Conservation (phyloP, 1,139 yeast genomes). For the Nakaseomyces kungkrabaensis region DNA sequence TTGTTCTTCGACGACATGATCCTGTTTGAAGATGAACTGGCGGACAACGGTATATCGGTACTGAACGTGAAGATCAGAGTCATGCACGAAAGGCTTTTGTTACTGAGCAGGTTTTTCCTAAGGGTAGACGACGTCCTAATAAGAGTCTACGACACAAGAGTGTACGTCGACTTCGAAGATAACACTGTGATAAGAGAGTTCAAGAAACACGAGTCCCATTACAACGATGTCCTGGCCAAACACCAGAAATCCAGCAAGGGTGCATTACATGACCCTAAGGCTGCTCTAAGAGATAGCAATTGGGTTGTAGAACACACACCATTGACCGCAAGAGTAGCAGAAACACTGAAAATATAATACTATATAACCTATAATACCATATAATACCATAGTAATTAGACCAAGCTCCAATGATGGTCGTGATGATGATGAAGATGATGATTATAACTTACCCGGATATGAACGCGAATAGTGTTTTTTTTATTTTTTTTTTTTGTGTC, state of each 20-base stretch:
- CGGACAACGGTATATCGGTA: conserved; percentile 87
- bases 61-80: conserved; percentile 74
- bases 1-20: conserved; percentile 81
- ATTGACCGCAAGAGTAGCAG: conserved; percentile 30
- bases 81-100: conserved; percentile 69
- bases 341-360: conserved; percentile 16
- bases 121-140: conserved; percentile 85
- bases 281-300: conserved; percentile 64
- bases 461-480: too few relatives aligned
- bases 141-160: conserved; percentile 73
- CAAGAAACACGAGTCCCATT: conserved; percentile 61
- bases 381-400: neutral
- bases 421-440: neutral
- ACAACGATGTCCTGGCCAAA: conserved; percentile 43
- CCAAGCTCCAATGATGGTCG: too few relatives aligned
- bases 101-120: conserved; percentile 68
- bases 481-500: too few relatives aligned
- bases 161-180: conserved; percentile 68
- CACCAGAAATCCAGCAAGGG: conserved; percentile 15
- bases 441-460: neutral
- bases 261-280: conserved; percentile 58
- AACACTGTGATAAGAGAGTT: conserved; percentile 64
- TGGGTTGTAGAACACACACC: conserved; percentile 67
- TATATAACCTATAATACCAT: neutral
- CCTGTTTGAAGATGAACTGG: conserved; percentile 87